phyloP scores from a whole-genome alignment of 257 asterid genomes.

The Rauvolfia tetraphylla region DNA sequence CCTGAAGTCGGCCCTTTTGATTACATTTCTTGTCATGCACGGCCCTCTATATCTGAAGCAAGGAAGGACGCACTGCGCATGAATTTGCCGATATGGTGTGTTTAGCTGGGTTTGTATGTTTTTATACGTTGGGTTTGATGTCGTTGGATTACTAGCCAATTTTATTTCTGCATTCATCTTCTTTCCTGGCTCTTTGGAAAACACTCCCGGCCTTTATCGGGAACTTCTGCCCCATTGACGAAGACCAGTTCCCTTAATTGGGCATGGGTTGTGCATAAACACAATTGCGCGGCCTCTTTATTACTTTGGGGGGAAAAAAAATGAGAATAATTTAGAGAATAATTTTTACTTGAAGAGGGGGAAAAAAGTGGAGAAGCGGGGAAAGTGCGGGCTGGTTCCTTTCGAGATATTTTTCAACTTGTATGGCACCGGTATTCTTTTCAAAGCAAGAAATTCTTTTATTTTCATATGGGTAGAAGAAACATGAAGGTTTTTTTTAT shows the following conservation, averaged over 20 bases:
- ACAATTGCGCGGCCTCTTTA: no score
- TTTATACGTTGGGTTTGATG: neutral
- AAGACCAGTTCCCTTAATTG: neutral
- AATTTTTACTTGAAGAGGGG: no score
- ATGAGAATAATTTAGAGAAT: no score
- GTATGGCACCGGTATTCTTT: no score
- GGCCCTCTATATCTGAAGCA: neutral
- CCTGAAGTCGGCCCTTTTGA: neutral
- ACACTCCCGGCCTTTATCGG: neutral
- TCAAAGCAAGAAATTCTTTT: no score
- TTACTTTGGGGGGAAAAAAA: no score
- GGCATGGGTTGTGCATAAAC: neutral
- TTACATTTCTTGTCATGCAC: neutral
- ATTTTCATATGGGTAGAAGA: no score
- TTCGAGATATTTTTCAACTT: no score
- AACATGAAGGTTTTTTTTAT: no score
- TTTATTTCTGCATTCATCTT: neutral
- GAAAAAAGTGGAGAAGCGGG: no score
- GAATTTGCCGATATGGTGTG: neutral
- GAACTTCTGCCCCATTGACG: neutral
- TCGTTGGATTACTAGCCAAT: neutral
- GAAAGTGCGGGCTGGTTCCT: no score
- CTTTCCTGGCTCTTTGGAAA: neutral
- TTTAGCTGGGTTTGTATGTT: neutral
- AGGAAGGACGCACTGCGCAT: neutral